Conservation (phyloP, 768 basidiomycete species). For the Termitomyces sp. region DNA sequence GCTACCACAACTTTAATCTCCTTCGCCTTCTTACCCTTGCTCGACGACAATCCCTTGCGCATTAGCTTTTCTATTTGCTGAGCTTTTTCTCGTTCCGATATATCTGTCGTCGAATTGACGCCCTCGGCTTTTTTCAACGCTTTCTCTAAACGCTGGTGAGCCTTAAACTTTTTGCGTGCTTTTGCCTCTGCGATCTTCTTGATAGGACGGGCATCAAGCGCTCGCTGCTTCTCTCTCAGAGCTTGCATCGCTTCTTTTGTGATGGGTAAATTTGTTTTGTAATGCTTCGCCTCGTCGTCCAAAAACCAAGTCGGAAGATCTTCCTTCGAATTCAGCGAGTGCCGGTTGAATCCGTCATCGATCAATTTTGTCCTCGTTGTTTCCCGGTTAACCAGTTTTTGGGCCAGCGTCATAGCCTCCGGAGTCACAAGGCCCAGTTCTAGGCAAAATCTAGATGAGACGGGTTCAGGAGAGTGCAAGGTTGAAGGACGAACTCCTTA, state of each 20-base stretch:
- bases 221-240: conserved; percentile 86
- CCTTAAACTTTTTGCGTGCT: conserved; percentile 92
- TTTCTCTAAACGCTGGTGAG: conserved; percentile 80
- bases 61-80: conserved; percentile 91
- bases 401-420: conserved; percentile 90
- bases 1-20: conserved; percentile 89
- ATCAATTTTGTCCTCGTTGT: conserved; percentile 86
- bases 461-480: neutral
- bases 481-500: conserved; percentile 47
- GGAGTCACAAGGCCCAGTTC: conserved; percentile 82
- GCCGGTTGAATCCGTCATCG: conserved; percentile 94
- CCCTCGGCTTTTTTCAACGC: conserved; percentile 96
- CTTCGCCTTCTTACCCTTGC: conserved; percentile 61
- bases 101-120: conserved; percentile 80
- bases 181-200: conserved; percentile 99
- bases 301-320: conserved; percentile 94
- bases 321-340: conserved; percentile 89
- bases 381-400: conserved; percentile 85
- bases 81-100: conserved; percentile 95
- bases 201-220: conserved; percentile 94
- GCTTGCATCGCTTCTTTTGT: conserved; percentile 92
- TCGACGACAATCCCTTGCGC: conserved; percentile 69
- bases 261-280: conserved; percentile 93
- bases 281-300: conserved; percentile 91
- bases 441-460: conserved; percentile 25